These are phyloP conservation scores for Cryptosporidium felis DNA, from an alignment of 169 alveolate genomes.

Conservation along the genomic window DNA sequence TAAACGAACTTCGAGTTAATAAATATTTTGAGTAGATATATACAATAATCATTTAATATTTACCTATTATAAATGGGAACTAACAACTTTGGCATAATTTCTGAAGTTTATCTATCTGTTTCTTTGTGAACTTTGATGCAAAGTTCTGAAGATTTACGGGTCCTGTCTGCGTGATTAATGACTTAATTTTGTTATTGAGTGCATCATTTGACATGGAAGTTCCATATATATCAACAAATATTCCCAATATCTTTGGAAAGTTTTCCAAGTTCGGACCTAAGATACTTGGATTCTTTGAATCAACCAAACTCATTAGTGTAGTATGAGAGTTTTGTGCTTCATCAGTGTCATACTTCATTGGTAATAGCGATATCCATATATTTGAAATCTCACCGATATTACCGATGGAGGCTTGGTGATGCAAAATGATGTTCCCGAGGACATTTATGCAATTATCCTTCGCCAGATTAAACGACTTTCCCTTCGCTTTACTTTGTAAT, in stretches of 20 bases:
- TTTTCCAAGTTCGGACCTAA: slow-evolving; percentile 83
- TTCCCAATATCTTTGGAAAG: slow-evolving; percentile 79
- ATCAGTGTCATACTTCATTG: slow-evolving; percentile 63
- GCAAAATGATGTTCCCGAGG: slow-evolving; percentile 12
- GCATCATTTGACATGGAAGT: slow-evolving; percentile 83
- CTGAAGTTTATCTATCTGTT: slow-evolving; percentile 47
- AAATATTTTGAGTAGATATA: too few relatives aligned
- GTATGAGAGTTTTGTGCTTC: slow-evolving; percentile 69
- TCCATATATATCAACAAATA: slow-evolving; percentile 82
- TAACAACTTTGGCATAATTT: slow-evolving; percentile 49
- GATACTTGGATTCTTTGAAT: slow-evolving; percentile 78
- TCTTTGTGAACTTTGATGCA: slow-evolving; percentile 42
- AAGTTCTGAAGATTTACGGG: slow-evolving; percentile 44
- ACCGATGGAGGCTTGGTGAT: slow-evolving; percentile 26
- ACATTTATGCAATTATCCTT: slow-evolving; percentile 50
- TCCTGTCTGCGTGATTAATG: slow-evolving; percentile 45
- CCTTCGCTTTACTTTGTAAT: slow-evolving; percentile 39
- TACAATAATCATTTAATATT: too few relatives aligned
- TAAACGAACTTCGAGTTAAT: too few relatives aligned
- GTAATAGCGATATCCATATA: slow-evolving; percentile 47
- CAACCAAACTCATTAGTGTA: slow-evolving; percentile 46
- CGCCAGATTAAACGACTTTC: slow-evolving; percentile 63
- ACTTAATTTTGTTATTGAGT: slow-evolving; percentile 77
- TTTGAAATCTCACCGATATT: slow-evolving; percentile 19
- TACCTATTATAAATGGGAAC: too few relatives aligned